Conservation (phyloP, 768 basidiomycete genomes). For the Leccinum incarnatum region DNA sequence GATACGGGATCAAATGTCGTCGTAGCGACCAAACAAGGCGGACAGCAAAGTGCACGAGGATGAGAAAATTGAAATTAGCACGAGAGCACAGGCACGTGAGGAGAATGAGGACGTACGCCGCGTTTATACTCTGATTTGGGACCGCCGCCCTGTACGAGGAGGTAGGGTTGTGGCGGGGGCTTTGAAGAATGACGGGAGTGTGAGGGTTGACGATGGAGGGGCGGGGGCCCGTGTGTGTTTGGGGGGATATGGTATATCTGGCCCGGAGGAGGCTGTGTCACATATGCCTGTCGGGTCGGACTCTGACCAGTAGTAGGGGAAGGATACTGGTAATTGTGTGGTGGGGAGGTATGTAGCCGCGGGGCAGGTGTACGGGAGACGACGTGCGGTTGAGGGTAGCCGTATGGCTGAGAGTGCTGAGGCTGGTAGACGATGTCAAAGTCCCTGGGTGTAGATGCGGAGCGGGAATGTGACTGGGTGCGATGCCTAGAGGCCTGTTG, state of each 20-base stretch:
- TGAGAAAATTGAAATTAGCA: slow-evolving; percentile 15
- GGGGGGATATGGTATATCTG: slow-evolving; percentile 23
- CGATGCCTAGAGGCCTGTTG: slow-evolving; percentile 19
- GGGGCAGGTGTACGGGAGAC: slow-evolving; percentile 12
- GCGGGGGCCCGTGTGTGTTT: slow-evolving; percentile 8
- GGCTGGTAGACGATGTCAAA: slow-evolving; percentile 16
- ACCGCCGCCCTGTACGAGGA: slow-evolving; percentile 25
- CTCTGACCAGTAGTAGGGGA: slow-evolving; percentile 6
- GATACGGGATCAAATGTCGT: slow-evolving; percentile 2
- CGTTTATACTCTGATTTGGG: slow-evolving; percentile 33
- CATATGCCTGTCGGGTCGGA: slow-evolving; percentile 18
- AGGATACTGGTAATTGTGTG: slow-evolving; percentile 20
- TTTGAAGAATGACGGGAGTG: slow-evolving; percentile 24
- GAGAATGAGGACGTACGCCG: slow-evolving; percentile 24
- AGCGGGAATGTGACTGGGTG: slow-evolving; percentile 26
- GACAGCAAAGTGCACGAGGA: slow-evolving; percentile 2
- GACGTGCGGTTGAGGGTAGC: slow-evolving; percentile 18
- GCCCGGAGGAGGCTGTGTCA: slow-evolving; percentile 28
- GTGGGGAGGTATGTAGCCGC: slow-evolving; percentile 20
- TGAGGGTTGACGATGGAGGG: slow-evolving; percentile 18
- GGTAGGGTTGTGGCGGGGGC: slow-evolving; percentile 24
- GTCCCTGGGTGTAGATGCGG: slow-evolving; percentile 17
- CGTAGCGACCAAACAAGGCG: slow-evolving; percentile 1
- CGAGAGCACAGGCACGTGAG: slow-evolving; percentile 11
- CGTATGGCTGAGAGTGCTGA: slow-evolving; percentile 8